Base-by-base conservation (phyloP, 331 rosid species). In the Acacia concinna region DNA sequence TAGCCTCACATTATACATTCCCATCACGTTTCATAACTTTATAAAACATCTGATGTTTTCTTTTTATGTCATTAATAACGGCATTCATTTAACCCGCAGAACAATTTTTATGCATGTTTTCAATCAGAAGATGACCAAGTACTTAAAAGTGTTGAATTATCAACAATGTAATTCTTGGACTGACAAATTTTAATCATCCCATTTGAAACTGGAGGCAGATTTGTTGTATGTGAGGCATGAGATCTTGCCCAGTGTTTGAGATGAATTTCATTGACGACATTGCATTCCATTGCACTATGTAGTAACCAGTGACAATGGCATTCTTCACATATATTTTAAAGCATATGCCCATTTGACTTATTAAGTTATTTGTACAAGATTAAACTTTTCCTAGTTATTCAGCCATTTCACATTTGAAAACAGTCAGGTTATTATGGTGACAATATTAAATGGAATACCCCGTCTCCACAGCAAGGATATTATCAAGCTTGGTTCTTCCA, bases 11-110 rank as follows among this genome's bases (percentile, higher is more conserved):
- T 43, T 23, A 4, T 13, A 15, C 81, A 78, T 72, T 81, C 27
- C 68, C 7, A 6, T 30, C 57, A 44, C 31, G 59, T 14, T 59
- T 68, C 13, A 41, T 71, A 56, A 49, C 38, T 77, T 43, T 63
- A 20, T 63, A 68, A 67, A 35, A 35, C 52, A 79, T 71, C 27
- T 73, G 72, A 52, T 68, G 68, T 12, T 32, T 71, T 82, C 54
- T 64, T 52, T 31, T 77, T 15, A 25, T 21, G 66, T 56, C 15
- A 31, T 76, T n/a, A 30, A 41, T 40, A 15, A 64, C 44, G 52
- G 52, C 43, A 65, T 59, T 60, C 35, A n/a, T 77, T 63, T 63
- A 71, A 65, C 32, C 51, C 18, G 32, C 47, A 73, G 72, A 73
- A 76, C 62, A 21, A 17, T 60, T 81, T 81, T 52, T 69, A 30